Conservation (phyloP, 768 basidiomycete species). For the Cubamyces lactineus region DNA sequence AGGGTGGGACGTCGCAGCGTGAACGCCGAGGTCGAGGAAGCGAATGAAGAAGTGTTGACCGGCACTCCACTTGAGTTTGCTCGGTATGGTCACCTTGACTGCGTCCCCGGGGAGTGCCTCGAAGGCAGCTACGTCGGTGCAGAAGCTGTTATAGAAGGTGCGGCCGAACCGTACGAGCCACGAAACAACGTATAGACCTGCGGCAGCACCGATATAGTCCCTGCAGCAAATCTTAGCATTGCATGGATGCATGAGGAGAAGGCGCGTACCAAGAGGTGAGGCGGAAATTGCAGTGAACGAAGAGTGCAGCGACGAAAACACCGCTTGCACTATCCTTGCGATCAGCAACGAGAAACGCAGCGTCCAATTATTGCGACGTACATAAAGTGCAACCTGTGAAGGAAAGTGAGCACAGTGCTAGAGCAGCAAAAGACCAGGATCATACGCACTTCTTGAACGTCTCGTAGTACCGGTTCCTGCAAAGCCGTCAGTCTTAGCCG, state of each 20-base stretch:
- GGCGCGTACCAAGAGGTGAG: slow-evolving; percentile 34
- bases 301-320: slow-evolving; percentile 40
- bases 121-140: slow-evolving; percentile 29
- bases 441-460: slow-evolving; percentile 36
- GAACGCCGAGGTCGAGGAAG: slow-evolving; percentile 30
- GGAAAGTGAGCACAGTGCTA: too few relatives aligned
- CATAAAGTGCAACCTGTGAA: slow-evolving; percentile 29
- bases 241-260: not conserved
- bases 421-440: too few relatives aligned
- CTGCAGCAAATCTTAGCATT: not conserved
- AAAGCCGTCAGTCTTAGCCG: too few relatives aligned
- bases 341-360: not conserved
- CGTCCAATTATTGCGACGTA: not conserved
- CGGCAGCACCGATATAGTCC: slow-evolving; percentile 39
- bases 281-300: slow-evolving; percentile 37
- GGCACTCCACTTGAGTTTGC: slow-evolving; percentile 35
- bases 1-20: slow-evolving; percentile 39
- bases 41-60: slow-evolving; percentile 40
- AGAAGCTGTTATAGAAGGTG: slow-evolving; percentile 32
- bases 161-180: slow-evolving; percentile 35
- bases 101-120: slow-evolving; percentile 32
- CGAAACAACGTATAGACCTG: slow-evolving; percentile 34
- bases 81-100: slow-evolving; percentile 32
- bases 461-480: slow-evolving; percentile 38
- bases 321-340: slow-evolving; percentile 31